A percentile compares a stretch with the other conserved stretches of the same genome.
Evolutionary conservation across 1,284 basidiomycete species (phyloP).

Genomic region (Cryptococcus sp.): DNA sequence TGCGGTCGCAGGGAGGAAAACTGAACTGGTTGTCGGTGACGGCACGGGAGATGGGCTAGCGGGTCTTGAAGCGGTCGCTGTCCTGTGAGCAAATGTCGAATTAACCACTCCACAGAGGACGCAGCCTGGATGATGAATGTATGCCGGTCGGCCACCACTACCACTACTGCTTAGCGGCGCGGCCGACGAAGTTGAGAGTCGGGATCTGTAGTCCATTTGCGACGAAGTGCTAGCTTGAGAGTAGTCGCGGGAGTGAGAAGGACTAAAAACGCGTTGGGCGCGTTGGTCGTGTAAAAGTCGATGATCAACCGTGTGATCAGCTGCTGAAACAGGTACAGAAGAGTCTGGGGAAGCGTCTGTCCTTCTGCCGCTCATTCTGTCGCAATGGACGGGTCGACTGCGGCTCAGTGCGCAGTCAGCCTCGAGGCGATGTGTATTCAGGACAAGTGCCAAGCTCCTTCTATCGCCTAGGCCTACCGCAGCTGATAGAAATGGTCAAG

Average conservation of each 20-base stretch:
- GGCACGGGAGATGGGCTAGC: constrained; percentile 2
- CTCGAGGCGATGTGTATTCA: too few species aligned
- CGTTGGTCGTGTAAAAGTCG: too few species aligned
- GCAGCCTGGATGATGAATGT: constrained; percentile 31
- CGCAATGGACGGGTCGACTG: too few species aligned
- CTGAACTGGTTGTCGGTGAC: constrained; percentile 4
- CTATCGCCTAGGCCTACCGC: too few species aligned
- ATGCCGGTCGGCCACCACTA: background rate
- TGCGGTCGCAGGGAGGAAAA: background rate
- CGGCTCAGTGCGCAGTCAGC: too few species aligned
- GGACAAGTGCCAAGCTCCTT: too few species aligned
- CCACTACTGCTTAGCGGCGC: background rate
- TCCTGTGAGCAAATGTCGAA: constrained; percentile 15
- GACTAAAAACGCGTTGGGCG: background rate
- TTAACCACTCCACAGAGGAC: constrained; percentile 37
- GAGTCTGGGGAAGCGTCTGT: too few species aligned
- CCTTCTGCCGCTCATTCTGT: too few species aligned
- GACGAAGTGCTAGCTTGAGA: background rate
- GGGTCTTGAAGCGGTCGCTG: constrained; percentile 1
- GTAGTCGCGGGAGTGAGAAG: background rate
- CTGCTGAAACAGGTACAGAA: too few species aligned
- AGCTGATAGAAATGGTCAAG: too few species aligned
- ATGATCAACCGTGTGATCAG: too few species aligned
- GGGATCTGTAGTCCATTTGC: background rate
- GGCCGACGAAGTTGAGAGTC: background rate